These are phyloP conservation scores for Debaryomyces castellii DNA, from an alignment of 805 yeast species.

Conservation along the genomic window DNA sequence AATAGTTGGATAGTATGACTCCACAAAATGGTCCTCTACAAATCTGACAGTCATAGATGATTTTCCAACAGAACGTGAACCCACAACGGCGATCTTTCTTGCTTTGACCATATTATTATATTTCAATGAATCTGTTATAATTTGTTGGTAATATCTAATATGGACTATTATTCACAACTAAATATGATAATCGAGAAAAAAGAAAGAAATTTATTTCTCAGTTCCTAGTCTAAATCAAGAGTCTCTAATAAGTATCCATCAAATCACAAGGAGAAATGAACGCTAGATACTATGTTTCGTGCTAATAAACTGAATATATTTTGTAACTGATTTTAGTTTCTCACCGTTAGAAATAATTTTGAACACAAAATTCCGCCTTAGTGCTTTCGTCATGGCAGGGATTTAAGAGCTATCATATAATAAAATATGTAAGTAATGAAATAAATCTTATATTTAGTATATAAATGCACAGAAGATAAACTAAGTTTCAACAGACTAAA, in stretches of 20 bases:
- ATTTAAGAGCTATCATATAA: not conserved
- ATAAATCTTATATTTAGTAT: not conserved
- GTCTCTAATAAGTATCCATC: not conserved
- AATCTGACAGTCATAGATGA: conserved; percentile 82
- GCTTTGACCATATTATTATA: conserved; percentile 41
- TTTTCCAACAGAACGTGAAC: conserved; percentile 85
- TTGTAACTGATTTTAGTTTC: not conserved
- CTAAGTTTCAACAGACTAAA: too few relatives aligned
- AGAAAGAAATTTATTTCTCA: not conserved
- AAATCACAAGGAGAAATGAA: not conserved
- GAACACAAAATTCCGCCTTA: not conserved
- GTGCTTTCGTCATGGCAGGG: not conserved
- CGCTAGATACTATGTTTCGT: not conserved
- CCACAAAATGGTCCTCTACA: conserved; percentile 86
- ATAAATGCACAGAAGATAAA: not conserved
- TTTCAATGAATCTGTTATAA: not conserved
- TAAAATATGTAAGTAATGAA: too few relatives aligned
- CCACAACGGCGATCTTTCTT: conserved; percentile 81
- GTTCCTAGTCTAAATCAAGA: not conserved
- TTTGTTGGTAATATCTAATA: too few relatives aligned
- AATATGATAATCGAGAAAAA: not conserved
- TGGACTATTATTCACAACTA: too few relatives aligned
- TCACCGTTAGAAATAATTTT: not conserved
- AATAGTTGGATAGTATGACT: conserved; percentile 86
- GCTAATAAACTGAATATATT: not conserved